Evolutionary conservation across 768 basidiomycete genomes (phyloP).

Genomic region (Russula griseocarnosa): DNA sequence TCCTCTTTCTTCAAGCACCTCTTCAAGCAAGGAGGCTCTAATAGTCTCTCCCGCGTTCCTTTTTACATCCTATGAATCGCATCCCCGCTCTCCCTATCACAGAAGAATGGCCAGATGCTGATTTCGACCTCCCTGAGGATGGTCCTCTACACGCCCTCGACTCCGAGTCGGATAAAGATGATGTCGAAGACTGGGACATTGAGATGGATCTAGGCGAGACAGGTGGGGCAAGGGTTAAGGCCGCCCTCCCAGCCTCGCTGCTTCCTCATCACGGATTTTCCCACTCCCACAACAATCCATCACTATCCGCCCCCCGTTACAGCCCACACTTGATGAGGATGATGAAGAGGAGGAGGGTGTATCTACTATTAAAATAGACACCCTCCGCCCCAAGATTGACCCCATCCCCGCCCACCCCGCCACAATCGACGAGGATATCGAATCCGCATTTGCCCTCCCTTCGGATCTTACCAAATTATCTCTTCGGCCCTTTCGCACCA

Average conservation of each 20-base stretch:
- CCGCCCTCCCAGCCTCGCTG: conserved; percentile 39
- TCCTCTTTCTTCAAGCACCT: conserved; percentile 21
- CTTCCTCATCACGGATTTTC: conserved; percentile 40
- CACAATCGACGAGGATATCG: conserved; percentile 67
- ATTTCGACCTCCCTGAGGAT: conserved; percentile 81
- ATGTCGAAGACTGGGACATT: conserved; percentile 75
- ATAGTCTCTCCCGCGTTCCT: conserved; percentile 16
- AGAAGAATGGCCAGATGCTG: conserved; percentile 86
- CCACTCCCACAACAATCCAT: conserved; percentile 42
- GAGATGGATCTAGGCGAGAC: conserved; percentile 67
- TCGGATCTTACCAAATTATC: conserved; percentile 78
- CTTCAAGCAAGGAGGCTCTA: conserved; percentile 27
- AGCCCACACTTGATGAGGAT: conserved; percentile 44
- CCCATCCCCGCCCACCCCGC: conserved; percentile 33
- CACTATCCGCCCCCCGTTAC: conserved; percentile 64
- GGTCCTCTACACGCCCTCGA: conserved; percentile 58
- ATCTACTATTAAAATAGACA: conserved; percentile 75
- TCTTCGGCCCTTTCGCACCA: conserved; percentile 76
- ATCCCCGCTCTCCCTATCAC: conserved; percentile 54
- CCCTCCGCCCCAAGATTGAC: conserved; percentile 36
- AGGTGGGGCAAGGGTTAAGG: conserved; percentile 46
- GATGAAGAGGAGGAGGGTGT: conserved; percentile 79
- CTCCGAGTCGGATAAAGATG: conserved; percentile 59
- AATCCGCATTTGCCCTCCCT: conserved; percentile 78
- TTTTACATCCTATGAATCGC: conserved; percentile 45